Percentiles rank a stretch among this genome's conserved stretches.
Evolutionary conservation across 768 basidiomycete species (phyloP).

Genomic region (Asterophora parasitica): DNA sequence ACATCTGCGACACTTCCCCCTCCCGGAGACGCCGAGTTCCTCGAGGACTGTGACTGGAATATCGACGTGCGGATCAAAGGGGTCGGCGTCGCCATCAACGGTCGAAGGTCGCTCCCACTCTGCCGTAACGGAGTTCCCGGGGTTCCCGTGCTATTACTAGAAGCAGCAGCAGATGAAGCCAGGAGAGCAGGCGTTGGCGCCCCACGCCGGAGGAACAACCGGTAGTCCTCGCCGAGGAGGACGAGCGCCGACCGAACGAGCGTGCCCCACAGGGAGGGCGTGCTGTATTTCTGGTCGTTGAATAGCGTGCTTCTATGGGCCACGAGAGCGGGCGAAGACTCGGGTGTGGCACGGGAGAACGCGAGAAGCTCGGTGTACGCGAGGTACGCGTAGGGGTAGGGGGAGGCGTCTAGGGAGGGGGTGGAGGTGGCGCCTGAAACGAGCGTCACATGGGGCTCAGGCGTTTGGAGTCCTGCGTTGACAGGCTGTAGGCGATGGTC

Average conservation of each 20-base stretch:
- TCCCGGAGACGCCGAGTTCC: no score
- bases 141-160: no score
- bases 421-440: slow-evolving; percentile 56
- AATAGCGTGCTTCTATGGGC: slow-evolving; percentile 38
- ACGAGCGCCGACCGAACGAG: slow-evolving; percentile 56
- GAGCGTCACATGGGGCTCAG: slow-evolving; percentile 52
- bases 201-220: slow-evolving; percentile 51
- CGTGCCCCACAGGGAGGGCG: slow-evolving; percentile 57
- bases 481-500: no score
- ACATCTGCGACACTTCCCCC: no score
- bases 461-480: slow-evolving; percentile 30
- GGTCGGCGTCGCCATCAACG: slow-evolving; percentile 33
- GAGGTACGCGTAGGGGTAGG: slow-evolving; percentile 31
- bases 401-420: no score
- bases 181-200: slow-evolving; percentile 22
- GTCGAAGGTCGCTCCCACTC: not conserved
- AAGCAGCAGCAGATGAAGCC: no score
- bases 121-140: no score
- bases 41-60: slow-evolving; percentile 29
- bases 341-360: slow-evolving; percentile 20
- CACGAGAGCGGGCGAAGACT: slow-evolving; percentile 34
- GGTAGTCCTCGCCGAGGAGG: slow-evolving; percentile 65
- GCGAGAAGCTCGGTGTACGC: slow-evolving; percentile 61
- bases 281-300: slow-evolving; percentile 58
- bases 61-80: slow-evolving; percentile 40